Conservation (phyloP, 116 monocot species). For the Posidonia oceanica region DNA sequence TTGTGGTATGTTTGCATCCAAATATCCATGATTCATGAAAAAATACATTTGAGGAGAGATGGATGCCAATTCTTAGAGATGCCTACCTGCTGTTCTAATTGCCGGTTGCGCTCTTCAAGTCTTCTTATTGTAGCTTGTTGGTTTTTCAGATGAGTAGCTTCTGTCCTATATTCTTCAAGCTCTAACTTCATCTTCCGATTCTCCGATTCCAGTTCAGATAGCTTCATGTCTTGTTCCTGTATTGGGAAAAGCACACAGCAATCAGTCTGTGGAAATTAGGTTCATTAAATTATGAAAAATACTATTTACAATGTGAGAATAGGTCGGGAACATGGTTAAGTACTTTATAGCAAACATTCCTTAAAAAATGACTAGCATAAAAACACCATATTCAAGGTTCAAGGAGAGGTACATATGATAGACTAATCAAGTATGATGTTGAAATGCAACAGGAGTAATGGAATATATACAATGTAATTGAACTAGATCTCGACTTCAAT, state of each 20-base stretch:
- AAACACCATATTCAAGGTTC: too few species aligned
- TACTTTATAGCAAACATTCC: too few species aligned
- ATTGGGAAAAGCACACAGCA: constrained; percentile 2
- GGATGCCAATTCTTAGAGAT: neutral
- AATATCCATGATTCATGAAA: too few species aligned
- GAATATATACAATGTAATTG: too few species aligned
- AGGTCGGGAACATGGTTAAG: too few species aligned
- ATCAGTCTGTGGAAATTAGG: neutral
- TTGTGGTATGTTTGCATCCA: too few species aligned
- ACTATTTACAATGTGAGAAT: neutral
- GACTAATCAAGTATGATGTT: too few species aligned
- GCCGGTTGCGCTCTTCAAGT: constrained; percentile 92
- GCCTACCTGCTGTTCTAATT: constrained; percentile 87
- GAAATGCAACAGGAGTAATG: too few species aligned
- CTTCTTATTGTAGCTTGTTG: constrained; percentile 98
- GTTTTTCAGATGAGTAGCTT: constrained; percentile 93
- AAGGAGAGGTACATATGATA: too few species aligned
- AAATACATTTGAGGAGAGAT: neutral
- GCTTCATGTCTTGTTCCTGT: constrained; percentile 75
- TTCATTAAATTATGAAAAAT: too few species aligned
- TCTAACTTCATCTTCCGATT: constrained; percentile 97
- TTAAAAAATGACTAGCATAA: too few species aligned
- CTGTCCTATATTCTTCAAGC: constrained; percentile 86
- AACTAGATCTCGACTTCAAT: too few species aligned
- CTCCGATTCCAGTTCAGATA: constrained; percentile 79